Evolutionary conservation across 179 eudicot genomes (phyloP).

Genomic region (Sideroxylon spinosum): DNA sequence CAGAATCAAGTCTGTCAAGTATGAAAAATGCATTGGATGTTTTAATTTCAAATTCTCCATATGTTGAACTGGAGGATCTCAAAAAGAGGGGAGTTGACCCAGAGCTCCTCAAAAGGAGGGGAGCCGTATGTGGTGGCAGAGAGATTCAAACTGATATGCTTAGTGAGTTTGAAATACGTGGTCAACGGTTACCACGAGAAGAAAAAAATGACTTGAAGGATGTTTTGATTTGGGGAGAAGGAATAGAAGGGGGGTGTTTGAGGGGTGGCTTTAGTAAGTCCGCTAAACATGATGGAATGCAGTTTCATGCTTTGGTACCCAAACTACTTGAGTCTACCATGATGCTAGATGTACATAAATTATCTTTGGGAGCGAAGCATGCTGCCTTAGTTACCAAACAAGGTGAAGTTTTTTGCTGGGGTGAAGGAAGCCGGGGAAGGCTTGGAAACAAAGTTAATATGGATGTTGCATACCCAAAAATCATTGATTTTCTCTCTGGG

Average conservation of each 20-base stretch:
- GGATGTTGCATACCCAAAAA: constrained; percentile 55
- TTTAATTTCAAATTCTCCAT: constrained; percentile 22
- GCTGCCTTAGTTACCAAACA: constrained; percentile 69
- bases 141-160: constrained; percentile 12
- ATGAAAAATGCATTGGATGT: constrained; percentile 17
- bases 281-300: constrained; percentile 30
- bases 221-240: constrained; percentile 77
- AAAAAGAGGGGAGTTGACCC: constrained; percentile 17
- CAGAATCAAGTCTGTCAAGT: constrained; percentile 32
- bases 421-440: constrained; percentile 65
- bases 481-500: constrained; percentile 51
- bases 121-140: constrained; percentile 10
- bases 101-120: constrained; percentile 17
- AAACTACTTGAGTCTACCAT: constrained; percentile 59
- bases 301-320: constrained; percentile 51
- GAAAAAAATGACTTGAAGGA: constrained; percentile 27
- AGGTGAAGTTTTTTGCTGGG: constrained; percentile 86
- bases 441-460: constrained; percentile 63
- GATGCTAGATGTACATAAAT: constrained; percentile 53
- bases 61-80: constrained; percentile 16
- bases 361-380: constrained; percentile 69
- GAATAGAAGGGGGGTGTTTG: constrained; percentile 44
- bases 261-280: constrained; percentile 43
- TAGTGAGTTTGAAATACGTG: constrained; percentile 13
- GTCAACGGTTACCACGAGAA: constrained; percentile 7